Base-by-base conservation (phyloP, 805 yeast species). In the Saccharomycopsis capsularis region DNA sequence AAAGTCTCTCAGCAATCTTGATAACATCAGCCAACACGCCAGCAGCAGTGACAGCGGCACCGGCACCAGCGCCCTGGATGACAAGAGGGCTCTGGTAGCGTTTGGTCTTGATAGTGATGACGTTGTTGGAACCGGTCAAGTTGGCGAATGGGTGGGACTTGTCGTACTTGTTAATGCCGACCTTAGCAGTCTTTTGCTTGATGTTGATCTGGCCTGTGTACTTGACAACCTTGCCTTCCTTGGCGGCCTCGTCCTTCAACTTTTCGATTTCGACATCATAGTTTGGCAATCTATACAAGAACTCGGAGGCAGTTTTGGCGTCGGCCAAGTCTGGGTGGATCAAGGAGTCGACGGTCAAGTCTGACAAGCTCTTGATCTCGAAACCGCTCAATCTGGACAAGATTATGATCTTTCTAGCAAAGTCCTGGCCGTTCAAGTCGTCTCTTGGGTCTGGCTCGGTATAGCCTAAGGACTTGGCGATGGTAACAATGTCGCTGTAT, bases 381-480 rank as follows among this genome's bases (percentile, higher is more conserved):
- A 85, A 75, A 2, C 99, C 99, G 15, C 96, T 75, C 47, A 93
- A 76, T 74, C 99, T 85, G 42, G 96, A 95, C 55, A 93, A 77
- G 56, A 93, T 93, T 23, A 99, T 89, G 27, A 93, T 96, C 68
- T 93, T 93, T 76, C 99, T 84, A 40, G 99, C 99, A 53, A 93
- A 96, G 63, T 93, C 99, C 64, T 93, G 76, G 47, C 99, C 99
- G 67, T 91, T 93, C 67, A 93, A 78, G 65, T 93, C 99, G 66
- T 93, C 99, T 70, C 99, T 83, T 67, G 99, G 99, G 67, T 93
- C 99, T 44, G 99, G 99, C 70, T 93, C 99, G 38, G 97, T 91
- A 76, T 88, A 93, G 45, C 99, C 99, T 56, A 88, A 73, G 46
- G 81, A 68, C 69, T 91, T 91, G 46, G 99, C 99, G 42, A 81